phyloP scores from a whole-genome alignment of 116 monocot genomes.

The Iris pallida region DNA sequence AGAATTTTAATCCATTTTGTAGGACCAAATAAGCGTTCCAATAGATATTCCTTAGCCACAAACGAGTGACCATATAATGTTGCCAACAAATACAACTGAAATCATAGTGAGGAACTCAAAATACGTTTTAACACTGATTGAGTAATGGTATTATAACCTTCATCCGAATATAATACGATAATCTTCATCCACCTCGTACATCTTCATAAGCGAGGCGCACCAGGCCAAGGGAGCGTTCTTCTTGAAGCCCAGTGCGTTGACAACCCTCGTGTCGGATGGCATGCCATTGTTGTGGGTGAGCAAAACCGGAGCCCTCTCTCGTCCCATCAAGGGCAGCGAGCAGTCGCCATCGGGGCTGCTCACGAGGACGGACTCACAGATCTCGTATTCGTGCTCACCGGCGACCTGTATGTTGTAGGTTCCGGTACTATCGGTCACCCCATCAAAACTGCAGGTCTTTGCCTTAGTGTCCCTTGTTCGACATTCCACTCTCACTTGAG shows the following conservation, averaged over 20 bases:
- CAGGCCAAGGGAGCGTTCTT: constrained; percentile 24
- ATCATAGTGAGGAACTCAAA: no score
- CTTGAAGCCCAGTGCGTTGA: constrained; percentile 40
- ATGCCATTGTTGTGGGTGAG: constrained; percentile 54
- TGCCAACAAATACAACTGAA: no score
- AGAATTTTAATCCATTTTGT: no score
- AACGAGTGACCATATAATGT: no score
- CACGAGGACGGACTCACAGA: constrained; percentile 34
- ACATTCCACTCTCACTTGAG: constrained; percentile 40
- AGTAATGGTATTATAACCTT: no score
- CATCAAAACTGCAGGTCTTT: constrained; percentile 28
- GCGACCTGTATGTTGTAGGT: constrained; percentile 28
- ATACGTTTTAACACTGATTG: no score
- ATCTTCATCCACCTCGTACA: constrained; percentile 14
- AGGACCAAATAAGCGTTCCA: no score
- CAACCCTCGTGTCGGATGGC: constrained; percentile 28
- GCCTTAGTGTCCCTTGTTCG: constrained; percentile 15
- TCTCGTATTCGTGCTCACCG: constrained; percentile 37
- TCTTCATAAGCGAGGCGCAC: constrained; percentile 39
- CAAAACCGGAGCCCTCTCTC: constrained; percentile 39
- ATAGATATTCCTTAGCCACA: no score
- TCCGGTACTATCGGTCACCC: constrained; percentile 33
- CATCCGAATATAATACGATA: neutral
- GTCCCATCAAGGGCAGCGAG: constrained; percentile 15
- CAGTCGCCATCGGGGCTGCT: constrained; percentile 35